These are phyloP conservation scores for Solanum chacoense DNA, from an alignment of 305 asterid genomes.

Conservation along the genomic window DNA sequence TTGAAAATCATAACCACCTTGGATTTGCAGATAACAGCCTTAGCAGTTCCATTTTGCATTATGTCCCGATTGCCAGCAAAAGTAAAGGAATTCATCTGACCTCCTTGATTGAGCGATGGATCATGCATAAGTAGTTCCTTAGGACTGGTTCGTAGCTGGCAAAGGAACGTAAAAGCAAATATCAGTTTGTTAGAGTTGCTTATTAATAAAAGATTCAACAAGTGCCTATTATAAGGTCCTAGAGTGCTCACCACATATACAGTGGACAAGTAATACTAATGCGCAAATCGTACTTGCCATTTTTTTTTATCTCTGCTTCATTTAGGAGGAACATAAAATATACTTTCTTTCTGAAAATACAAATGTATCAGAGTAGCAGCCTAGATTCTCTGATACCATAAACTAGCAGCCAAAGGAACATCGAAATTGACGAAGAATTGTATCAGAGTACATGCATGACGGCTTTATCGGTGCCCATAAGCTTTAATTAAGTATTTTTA, in stretches of 20 bases:
- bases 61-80: conserved; percentile 10
- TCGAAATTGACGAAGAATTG: neutral
- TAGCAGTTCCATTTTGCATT: conserved; percentile 22
- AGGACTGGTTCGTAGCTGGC: neutral
- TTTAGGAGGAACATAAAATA: neutral
- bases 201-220: neutral
- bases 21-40: conserved; percentile 16
- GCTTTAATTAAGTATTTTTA: neutral
- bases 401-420: neutral
- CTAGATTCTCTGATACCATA: neutral
- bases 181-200: neutral
- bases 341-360: neutral
- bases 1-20: conserved; percentile 23
- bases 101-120: neutral
- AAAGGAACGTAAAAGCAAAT: neutral
- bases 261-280: neutral
- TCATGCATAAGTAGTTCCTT: conserved; percentile 6
- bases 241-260: neutral
- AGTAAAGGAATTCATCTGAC: neutral
- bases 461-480: neutral
- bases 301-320: neutral
- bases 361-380: neutral
- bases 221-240: neutral
- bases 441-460: neutral
- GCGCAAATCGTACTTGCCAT: neutral